phyloP scores from a whole-genome alignment of 1,284 basidiomycete genomes.

The Rhodotorula mucilaginosa region DNA sequence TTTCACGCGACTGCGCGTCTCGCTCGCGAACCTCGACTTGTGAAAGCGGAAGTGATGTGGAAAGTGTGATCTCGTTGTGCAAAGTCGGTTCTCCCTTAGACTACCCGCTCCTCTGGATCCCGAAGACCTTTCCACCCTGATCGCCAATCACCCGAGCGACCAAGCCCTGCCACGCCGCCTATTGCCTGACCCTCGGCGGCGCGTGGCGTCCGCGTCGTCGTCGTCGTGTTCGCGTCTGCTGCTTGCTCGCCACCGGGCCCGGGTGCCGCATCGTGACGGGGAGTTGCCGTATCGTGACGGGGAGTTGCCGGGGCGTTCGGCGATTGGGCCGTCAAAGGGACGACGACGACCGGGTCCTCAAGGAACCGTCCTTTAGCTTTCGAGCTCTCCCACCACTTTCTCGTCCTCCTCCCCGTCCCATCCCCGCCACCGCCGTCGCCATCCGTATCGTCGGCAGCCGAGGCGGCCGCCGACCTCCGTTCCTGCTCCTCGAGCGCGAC shows the following conservation, averaged over 20 bases:
- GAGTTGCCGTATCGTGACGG: too few relatives aligned
- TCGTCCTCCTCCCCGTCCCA: background rate
- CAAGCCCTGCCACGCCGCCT: too few relatives aligned
- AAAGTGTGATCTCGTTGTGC: background rate
- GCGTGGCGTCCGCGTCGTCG: background rate
- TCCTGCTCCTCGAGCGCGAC: conserved; percentile 4
- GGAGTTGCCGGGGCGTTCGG: too few relatives aligned
- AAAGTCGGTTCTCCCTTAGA: background rate
- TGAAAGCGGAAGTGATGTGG: background rate
- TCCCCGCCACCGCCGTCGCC: background rate
- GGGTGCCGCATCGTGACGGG: too few relatives aligned
- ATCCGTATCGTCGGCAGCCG: background rate
- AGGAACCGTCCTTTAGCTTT: conserved; percentile 16
- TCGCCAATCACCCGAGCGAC: background rate
- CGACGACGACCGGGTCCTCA: conserved; percentile 8
- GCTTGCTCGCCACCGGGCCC: too few relatives aligned
- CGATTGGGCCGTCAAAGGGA: too few relatives aligned
- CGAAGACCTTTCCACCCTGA: background rate
- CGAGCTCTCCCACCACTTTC: conserved; percentile 1
- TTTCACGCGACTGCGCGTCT: background rate
- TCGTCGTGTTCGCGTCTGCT: too few relatives aligned
- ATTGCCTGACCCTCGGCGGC: too few relatives aligned
- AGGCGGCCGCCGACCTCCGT: background rate
- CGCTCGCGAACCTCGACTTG: background rate
- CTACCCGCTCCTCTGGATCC: background rate